Evolutionary conservation across 2,329 filamentous ascomycete genomes (phyloP), one percentile per base, ranked within the genome.

Genomic region (Colletotrichum viniferum): DNA sequence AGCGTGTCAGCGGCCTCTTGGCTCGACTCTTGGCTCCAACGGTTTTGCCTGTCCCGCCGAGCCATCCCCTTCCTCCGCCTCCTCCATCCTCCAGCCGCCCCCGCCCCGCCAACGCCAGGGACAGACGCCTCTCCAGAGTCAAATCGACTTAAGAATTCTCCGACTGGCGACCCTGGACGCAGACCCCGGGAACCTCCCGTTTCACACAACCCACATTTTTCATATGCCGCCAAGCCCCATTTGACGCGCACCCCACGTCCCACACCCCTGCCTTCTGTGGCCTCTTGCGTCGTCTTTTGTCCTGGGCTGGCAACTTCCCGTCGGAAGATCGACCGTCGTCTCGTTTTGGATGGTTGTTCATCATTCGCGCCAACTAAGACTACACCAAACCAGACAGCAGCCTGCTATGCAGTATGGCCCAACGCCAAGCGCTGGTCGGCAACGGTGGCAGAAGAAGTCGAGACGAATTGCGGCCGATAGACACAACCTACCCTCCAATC

Each of bases 131-230:
- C 55, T 36, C 55, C 10, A 70, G 63, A 71, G 71, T 71, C 74
- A 71, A 71, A 74, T 67, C 63, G 34, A 75, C 32, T 77, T 75
- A 75, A 68, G 63, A 71, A 71, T 71, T 74, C 58, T 75, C 75
- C 75, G 72, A 71, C 68, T 58, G 56, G 56, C 21, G 60, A 68
- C 67, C 67, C 72, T 71, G 38, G 71, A 48, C 55, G 36, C 24
- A 24, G 55, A 38, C 70, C 43, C 58, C 26, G 52, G 73, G 48
- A 52, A 36, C 21, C 60, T 55, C 64, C 62, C 71, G 71, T 74
- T 74, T 70, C 71, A 66, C 36, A 60, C 74, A 66, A 62, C 71
- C 65, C 71, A 62, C 62, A 62, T 64, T 28, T 67, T 67, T 26
- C 69, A 67, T 61, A 56, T 73, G 69, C 69, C 73, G 73, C 36